A percentile compares a stretch with the other conserved stretches of the same genome.
Conservation (phyloP, 2,329 filamentous ascomycete species). For the Thielaviopsis ethacetica region DNA sequence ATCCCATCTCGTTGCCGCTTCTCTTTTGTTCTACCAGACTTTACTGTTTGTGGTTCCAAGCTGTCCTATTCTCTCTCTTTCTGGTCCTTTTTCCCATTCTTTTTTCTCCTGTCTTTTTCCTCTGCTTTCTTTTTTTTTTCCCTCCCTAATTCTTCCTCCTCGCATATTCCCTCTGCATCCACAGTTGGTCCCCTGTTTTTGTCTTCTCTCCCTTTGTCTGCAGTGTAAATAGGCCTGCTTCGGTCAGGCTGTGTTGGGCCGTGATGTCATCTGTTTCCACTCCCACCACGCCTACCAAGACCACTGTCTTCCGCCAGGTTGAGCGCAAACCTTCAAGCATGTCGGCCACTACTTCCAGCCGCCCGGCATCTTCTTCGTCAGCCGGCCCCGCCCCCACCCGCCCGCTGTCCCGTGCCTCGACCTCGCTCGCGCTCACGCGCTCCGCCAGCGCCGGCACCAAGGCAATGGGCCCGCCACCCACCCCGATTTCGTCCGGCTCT, state of each 20-base stretch:
- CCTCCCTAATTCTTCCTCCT: not conserved
- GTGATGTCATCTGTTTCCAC: not conserved
- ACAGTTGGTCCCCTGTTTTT: not conserved
- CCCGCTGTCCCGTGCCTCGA: slow-evolving; percentile 5
- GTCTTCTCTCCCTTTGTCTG: not conserved
- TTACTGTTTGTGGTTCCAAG: too few relatives aligned
- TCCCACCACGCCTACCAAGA: slow-evolving; percentile 2
- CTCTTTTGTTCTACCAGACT: too few relatives aligned
- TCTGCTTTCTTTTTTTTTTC: not conserved
- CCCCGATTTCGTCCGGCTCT: not conserved
- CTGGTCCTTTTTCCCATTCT: not conserved
- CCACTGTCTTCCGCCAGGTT: not conserved
- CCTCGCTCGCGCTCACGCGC: not conserved
- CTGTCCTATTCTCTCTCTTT: too few relatives aligned
- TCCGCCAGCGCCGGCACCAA: not conserved
- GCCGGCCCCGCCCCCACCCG: slow-evolving; percentile 1
- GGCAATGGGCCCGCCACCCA: slow-evolving; percentile 4
- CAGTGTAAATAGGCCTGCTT: not conserved
- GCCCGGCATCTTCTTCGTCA: slow-evolving; percentile 10
- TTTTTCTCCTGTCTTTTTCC: not conserved
- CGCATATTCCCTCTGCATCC: not conserved
- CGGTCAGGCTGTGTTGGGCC: slow-evolving; percentile 8
- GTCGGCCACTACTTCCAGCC: slow-evolving; percentile 8
- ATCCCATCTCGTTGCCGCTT: too few relatives aligned
- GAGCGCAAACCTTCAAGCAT: slow-evolving; percentile 4